Conservation (phyloP, 352 stramenopile species). For the Phytophthora sansomeana region DNA sequence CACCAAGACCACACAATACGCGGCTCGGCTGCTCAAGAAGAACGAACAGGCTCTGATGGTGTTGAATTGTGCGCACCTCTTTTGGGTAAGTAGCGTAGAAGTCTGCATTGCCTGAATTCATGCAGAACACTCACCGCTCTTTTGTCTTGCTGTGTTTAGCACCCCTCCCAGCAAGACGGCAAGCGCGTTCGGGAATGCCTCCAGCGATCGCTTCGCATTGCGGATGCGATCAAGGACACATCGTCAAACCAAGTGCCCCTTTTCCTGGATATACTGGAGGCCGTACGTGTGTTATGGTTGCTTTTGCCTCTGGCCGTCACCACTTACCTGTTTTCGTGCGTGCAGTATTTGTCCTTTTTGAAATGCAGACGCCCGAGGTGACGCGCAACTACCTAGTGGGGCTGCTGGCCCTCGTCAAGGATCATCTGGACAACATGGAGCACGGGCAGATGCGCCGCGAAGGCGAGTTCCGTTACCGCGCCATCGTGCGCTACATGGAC, state of each 20-base stretch:
- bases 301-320: neutral
- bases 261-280: conserved; percentile 97
- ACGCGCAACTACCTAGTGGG: conserved; percentile 77
- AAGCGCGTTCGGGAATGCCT: conserved; percentile 97
- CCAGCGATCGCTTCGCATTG: conserved; percentile 96
- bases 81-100: conserved; percentile 83
- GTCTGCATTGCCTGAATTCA: neutral
- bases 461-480: conserved; percentile 85
- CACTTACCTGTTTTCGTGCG: neutral
- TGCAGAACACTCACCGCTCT: neutral
- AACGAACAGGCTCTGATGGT: conserved; percentile 96
- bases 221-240: conserved; percentile 83
- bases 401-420: conserved; percentile 91
- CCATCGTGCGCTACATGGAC: conserved; percentile 86
- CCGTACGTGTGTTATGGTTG: conserved; percentile 46
- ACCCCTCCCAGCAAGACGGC: conserved; percentile 88
- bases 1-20: conserved; percentile 97
- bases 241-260: conserved; percentile 91
- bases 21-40: conserved; percentile 97
- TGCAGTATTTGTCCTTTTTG: conserved; percentile 95
- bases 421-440: conserved; percentile 94
- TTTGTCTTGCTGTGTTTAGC: conserved; percentile 44
- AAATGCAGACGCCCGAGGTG: conserved; percentile 77
- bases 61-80: conserved; percentile 95
- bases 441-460: conserved; percentile 66